Evolutionary conservation across 139 green algal genomes (phyloP).

Genomic region (Chlamydomonas urium): DNA sequence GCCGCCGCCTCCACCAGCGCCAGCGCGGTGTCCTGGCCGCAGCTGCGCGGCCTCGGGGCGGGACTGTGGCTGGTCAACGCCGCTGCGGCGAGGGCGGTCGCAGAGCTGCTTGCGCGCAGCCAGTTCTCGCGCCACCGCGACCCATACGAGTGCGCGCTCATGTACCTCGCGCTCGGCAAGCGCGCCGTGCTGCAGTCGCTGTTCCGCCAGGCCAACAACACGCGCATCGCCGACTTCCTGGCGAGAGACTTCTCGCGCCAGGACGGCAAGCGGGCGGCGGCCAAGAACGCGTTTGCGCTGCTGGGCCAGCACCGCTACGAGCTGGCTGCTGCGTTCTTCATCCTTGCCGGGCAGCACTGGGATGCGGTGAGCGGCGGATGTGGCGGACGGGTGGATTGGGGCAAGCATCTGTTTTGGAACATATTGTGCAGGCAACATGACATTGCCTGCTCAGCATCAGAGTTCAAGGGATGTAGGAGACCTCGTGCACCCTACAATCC

Average conservation of each 20-base stretch:
- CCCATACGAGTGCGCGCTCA: constrained; percentile 71
- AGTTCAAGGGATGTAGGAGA: too few relatives aligned
- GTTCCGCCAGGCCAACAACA: constrained; percentile 58
- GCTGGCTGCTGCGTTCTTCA: constrained; percentile 84
- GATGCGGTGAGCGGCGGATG: constrained; percentile 63
- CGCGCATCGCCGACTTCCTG: constrained; percentile 81
- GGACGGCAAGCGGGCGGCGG: constrained; percentile 49
- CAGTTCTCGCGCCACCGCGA: constrained; percentile 66
- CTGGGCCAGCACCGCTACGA: constrained; percentile 78
- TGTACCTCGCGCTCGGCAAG: constrained; percentile 77
- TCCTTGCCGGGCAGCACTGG: constrained; percentile 54
- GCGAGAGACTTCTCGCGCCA: constrained; percentile 61
- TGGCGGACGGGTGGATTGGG: too few relatives aligned
- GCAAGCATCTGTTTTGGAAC: too few relatives aligned
- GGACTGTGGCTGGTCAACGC: constrained; percentile 81
- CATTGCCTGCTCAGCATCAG: too few relatives aligned
- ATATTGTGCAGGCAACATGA: too few relatives aligned
- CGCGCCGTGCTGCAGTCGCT: constrained; percentile 60
- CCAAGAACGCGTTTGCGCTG: constrained; percentile 90
- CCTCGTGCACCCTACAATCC: too few relatives aligned
- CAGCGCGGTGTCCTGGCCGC: constrained; percentile 50
- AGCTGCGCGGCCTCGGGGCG: constrained; percentile 57
- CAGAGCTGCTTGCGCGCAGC: constrained; percentile 70
- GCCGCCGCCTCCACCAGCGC: neutral
- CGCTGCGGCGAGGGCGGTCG: neutral